Conservation (phyloP, 2,329 filamentous ascomycete genomes). For the Fusarium sambucinum region DNA sequence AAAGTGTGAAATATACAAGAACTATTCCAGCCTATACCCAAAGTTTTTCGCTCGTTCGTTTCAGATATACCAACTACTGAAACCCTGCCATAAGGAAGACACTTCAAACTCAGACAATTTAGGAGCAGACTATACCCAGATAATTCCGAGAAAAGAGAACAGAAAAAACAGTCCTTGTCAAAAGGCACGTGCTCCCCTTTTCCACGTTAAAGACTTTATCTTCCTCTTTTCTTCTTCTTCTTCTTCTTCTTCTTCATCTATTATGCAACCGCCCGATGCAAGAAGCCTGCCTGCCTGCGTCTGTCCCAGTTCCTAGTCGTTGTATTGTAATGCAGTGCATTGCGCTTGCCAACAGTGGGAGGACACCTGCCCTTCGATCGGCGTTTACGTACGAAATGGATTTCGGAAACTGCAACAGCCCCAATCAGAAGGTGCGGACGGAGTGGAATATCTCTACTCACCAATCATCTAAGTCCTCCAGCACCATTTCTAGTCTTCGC, state of each 20-base stretch:
- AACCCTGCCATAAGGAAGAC: neutral
- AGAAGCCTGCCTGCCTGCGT: slow-evolving; percentile 2
- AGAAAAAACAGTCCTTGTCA: neutral
- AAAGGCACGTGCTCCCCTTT: neutral
- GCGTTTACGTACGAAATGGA: neutral
- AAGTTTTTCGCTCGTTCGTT: slow-evolving; percentile 8
- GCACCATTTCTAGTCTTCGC: neutral
- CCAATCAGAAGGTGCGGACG: neutral
- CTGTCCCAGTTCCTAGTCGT: neutral
- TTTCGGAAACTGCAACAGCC: neutral
- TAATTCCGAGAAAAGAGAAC: slow-evolving; percentile 1
- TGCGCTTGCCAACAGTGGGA: slow-evolving; percentile 6
- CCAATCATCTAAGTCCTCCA: neutral
- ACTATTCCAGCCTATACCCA: neutral
- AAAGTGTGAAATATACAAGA: slow-evolving; percentile 4
- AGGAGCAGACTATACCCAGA: neutral
- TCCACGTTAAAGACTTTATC: neutral
- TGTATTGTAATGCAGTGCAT: neutral
- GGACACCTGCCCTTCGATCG: slow-evolving; percentile 12
- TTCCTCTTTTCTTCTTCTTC: neutral
- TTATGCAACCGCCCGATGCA: slow-evolving; percentile 10
- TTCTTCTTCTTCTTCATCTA: slow-evolving; percentile 17
- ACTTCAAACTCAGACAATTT: slow-evolving; percentile 15
- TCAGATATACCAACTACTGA: slow-evolving; percentile 11
- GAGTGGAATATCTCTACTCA: neutral